phyloP scores from a whole-genome alignment of 2,329 filamentous ascomycete species.

The Neonectria faginata region DNA sequence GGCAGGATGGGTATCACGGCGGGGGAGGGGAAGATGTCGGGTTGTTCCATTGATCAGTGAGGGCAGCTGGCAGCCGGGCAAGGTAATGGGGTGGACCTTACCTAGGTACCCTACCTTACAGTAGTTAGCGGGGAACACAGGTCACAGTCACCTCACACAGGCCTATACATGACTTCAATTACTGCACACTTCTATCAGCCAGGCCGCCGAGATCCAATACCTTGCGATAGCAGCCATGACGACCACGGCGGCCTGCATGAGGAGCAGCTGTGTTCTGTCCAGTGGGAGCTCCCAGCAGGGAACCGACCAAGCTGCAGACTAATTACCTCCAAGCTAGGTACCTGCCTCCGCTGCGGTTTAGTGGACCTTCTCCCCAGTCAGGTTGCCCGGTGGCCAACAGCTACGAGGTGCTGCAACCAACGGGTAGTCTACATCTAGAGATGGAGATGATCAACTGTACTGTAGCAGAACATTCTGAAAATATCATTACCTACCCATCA shows the following conservation, averaged over 20 bases:
- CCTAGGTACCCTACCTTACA: too few relatives aligned
- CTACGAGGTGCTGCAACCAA: too few relatives aligned
- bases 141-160: neutral
- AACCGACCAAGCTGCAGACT: conserved; percentile 15
- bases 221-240: neutral
- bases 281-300: conserved; percentile 8
- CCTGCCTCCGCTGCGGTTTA: neutral
- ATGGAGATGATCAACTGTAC: too few relatives aligned
- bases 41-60: neutral
- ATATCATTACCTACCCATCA: too few relatives aligned
- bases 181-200: neutral
- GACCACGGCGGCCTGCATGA: conserved; percentile 15
- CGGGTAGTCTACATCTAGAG: too few relatives aligned
- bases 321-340: neutral
- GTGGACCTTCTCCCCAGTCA: neutral
- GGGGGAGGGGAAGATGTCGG: neutral
- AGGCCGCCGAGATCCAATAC: conserved; percentile 3
- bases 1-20: neutral
- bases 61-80: neutral
- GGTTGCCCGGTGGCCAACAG: neutral
- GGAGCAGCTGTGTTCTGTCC: conserved; percentile 8
- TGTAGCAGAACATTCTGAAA: too few relatives aligned
- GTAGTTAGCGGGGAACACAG: conserved; percentile 6
- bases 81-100: too few relatives aligned
- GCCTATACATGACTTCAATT: conserved; percentile 2